Evolutionary conservation across 2,329 filamentous ascomycete genomes (phyloP).

Genomic region (Cladosporium sp.): DNA sequence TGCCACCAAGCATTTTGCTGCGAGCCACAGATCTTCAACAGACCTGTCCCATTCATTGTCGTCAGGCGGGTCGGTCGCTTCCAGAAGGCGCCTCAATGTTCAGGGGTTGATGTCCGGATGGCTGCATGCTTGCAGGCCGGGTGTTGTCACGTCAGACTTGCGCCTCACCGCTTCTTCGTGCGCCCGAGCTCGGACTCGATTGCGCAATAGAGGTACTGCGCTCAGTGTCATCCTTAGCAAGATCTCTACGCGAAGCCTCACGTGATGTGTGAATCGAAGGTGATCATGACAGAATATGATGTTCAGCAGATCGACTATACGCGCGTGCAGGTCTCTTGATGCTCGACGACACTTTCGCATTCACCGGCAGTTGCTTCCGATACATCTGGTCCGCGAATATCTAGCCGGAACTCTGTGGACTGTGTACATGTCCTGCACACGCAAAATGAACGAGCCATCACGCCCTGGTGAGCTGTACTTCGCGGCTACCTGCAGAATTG

Average conservation of each 20-base stretch:
- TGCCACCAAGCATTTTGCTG: constrained; percentile 3
- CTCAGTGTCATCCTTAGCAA: neutral
- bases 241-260: neutral
- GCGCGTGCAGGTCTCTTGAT: neutral
- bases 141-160: constrained; percentile 11
- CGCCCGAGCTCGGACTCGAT: neutral
- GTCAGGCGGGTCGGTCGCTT: constrained; percentile 11
- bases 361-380: too few species aligned
- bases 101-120: constrained; percentile 8
- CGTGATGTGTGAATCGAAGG: neutral
- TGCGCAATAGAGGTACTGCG: constrained; percentile 4
- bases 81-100: constrained; percentile 9
- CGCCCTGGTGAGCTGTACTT: neutral
- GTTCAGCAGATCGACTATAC: neutral
- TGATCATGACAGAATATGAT: neutral
- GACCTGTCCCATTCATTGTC: constrained; percentile 10
- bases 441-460: neutral
- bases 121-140: neutral
- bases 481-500: constrained; percentile 1
- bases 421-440: neutral
- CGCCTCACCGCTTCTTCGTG: constrained; percentile 14
- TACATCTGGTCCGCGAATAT: neutral
- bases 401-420: neutral
- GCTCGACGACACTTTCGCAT: neutral
- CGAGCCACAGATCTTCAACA: constrained; percentile 3